Evolutionary conservation across 257 asterid genomes (phyloP).

Genomic region (Vinca minor): DNA sequence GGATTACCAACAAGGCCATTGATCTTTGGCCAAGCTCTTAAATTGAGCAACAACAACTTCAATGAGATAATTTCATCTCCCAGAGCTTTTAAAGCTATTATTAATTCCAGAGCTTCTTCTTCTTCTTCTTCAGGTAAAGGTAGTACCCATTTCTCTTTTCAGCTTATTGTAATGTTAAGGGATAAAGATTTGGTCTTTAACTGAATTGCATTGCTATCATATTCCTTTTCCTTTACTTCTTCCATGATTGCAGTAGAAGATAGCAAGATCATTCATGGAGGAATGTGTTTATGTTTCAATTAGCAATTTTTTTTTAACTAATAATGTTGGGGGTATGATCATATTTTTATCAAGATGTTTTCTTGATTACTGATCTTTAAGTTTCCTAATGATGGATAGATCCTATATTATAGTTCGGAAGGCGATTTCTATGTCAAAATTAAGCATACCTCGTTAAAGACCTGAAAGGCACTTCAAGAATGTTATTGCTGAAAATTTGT

Average conservation of each 20-base stretch:
- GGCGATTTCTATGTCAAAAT: not conserved
- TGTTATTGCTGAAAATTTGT: not conserved
- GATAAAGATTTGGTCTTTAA: not conserved
- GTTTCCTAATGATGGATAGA: too few relatives aligned
- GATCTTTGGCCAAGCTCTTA: conserved; percentile 28
- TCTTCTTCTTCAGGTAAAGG: too few relatives aligned
- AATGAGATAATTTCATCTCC: conserved; percentile 23
- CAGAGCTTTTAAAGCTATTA: conserved; percentile 28
- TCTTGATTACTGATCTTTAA: not conserved
- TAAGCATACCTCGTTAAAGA: not conserved
- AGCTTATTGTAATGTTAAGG: not conserved
- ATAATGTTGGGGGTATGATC: not conserved
- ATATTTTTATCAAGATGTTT: not conserved
- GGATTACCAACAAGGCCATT: conserved; percentile 40
- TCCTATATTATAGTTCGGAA: not conserved
- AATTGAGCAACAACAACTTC: conserved; percentile 21
- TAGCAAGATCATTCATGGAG: not conserved
- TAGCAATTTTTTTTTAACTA: not conserved
- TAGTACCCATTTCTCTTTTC: too few relatives aligned
- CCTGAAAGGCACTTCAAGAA: not conserved
- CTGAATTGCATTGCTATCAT: not conserved
- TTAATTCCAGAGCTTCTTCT: conserved; percentile 42
- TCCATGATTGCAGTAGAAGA: not conserved
- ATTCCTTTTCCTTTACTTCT: not conserved
- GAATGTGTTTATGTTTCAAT: too few relatives aligned